Base-by-base conservation (phyloP, 495 filamentous ascomycete species). In the Penicillium verhagenii region DNA sequence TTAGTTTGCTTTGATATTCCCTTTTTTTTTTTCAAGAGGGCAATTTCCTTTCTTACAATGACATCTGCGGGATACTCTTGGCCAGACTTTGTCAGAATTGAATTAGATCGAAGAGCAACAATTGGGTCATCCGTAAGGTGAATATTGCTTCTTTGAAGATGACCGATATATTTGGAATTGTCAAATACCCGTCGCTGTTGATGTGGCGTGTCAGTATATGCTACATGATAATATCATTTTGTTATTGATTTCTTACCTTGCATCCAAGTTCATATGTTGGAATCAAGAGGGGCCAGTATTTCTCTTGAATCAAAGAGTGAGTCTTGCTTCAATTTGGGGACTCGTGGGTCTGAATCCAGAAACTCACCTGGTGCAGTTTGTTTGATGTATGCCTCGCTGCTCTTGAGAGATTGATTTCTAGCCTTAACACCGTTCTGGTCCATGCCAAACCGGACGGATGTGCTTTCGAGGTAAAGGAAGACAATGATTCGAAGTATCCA, bases 241-340 rank as follows among this genome's bases (percentile, higher is more conserved):
- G 6, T 9, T 9, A 28, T 6, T 28, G 10, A 1, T 28, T 28
- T 28, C 49, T 31, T 52, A 52, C 50, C 31, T 52, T 53, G 38
- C 50, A 52, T 44, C 50, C 50, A 13, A 52, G 26, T 2, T 52
- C 50, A 20, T 33, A 52, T 9, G 1, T 13, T 33, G 29, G 29
- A 33, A 13, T 33, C 8, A 33, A 13, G 3, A 33, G 10, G 3
- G 50, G 19, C 50, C 50, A 52, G 33, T 52, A 52, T 44, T 52
- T 14, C 39, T 52, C 50, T 52, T 25, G 18, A 14, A 24, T 16
- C n/a, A 26, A 47, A 19, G n/a, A 6, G 29, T 47, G 1, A 47
- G 13, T 11, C n/a, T 9, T 25, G 2, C 44, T 14, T 14, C 28
- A 20, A 4, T 13, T 19, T 6, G 16, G n/a, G 26, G 26, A 28